A percentile compares a stretch with the other conserved stretches of the same genome.
Evolutionary conservation across 306 rosid genomes (phyloP).

Genomic region (Begonia peltatifolia): DNA sequence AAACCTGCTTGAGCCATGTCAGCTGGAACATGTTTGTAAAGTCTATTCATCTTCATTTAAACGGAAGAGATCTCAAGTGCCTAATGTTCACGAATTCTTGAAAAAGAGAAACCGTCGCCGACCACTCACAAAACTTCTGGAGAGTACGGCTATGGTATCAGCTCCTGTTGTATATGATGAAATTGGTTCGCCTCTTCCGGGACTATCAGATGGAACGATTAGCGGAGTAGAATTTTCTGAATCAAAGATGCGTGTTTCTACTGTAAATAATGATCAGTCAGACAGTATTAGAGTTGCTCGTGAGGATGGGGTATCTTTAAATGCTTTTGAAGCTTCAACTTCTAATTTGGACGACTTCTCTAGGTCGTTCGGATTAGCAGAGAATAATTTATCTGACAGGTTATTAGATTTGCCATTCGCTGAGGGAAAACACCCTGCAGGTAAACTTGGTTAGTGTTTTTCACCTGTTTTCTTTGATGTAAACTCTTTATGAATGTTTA

Average conservation of each 20-base stretch:
- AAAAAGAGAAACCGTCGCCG: constrained; percentile 66
- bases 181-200: constrained; percentile 33
- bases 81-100: constrained; percentile 44
- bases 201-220: constrained; percentile 35
- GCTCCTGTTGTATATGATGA: constrained; percentile 59
- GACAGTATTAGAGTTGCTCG: constrained; percentile 30
- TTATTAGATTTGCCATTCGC: constrained; percentile 48
- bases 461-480: neutral
- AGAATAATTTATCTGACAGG: constrained; percentile 35
- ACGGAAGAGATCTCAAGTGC: constrained; percentile 71
- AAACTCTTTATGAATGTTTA: constrained; percentile 6
- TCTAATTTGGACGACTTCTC: constrained; percentile 19
- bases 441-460: constrained; percentile 20
- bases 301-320: constrained; percentile 47
- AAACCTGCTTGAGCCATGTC: constrained; percentile 40
- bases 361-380: constrained; percentile 27
- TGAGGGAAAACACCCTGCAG: constrained; percentile 43
- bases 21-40: constrained; percentile 47
- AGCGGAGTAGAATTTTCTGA: constrained; percentile 38
- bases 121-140: constrained; percentile 77
- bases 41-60: constrained; percentile 31
- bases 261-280: constrained; percentile 14
- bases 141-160: constrained; percentile 75
- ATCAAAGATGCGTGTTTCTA: constrained; percentile 30
- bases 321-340: constrained; percentile 35